A percentile compares a stretch with the other conserved stretches of the same genome.
Conservation (phyloP, 305 asterid genomes). For the Rubia balearica region DNA sequence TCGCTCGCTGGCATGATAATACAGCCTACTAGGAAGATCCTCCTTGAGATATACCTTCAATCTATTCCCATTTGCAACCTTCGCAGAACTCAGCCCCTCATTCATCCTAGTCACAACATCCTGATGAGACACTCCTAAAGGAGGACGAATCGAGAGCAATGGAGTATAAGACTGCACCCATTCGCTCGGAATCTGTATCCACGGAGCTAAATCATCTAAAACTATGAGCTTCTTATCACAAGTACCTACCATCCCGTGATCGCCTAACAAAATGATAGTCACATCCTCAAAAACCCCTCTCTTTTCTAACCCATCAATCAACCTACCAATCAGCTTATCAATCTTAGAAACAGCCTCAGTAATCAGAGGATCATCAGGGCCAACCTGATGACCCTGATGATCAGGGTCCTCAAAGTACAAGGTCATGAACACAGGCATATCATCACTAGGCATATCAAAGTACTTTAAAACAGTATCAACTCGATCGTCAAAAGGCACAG, state of each 20-base stretch:
- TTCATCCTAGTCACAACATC: constrained; percentile 54
- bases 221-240: constrained; percentile 61
- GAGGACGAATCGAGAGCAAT: constrained; percentile 62
- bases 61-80: constrained; percentile 49
- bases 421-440: constrained; percentile 63
- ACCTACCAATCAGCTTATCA: constrained; percentile 54
- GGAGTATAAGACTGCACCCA: constrained; percentile 69
- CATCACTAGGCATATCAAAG: constrained; percentile 54
- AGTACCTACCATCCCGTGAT: constrained; percentile 85
- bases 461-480: constrained; percentile 58
- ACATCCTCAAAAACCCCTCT: constrained; percentile 68
- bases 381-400: constrained; percentile 64
- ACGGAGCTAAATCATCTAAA: constrained; percentile 50
- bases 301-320: constrained; percentile 58
- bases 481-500: constrained; percentile 56
- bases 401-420: constrained; percentile 77
- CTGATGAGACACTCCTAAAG: constrained; percentile 26
- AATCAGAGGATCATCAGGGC: constrained; percentile 62
- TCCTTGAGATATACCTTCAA: constrained; percentile 66
- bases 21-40: constrained; percentile 64
- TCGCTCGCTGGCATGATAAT: constrained; percentile 51
- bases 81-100: constrained; percentile 45
- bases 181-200: constrained; percentile 47
- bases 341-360: constrained; percentile 50
- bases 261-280: constrained; percentile 58